Base-by-base conservation (phyloP, 257 asterid genomes). In the Verbascum thapsus region DNA sequence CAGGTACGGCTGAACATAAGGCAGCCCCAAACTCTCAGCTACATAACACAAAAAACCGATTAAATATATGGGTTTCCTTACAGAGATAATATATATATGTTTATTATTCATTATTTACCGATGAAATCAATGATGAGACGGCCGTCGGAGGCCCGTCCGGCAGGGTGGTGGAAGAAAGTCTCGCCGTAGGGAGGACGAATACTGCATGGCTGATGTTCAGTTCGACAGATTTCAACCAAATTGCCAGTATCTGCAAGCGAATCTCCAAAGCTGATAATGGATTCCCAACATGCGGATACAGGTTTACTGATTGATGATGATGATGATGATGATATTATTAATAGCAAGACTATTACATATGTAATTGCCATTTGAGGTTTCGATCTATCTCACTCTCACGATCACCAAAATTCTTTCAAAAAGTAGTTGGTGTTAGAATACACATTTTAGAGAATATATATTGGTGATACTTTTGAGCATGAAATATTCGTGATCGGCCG, bases 221-320 rank as follows among this genome's bases (percentile, higher is more conserved):
- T 0, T 8, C 62, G 35, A 11, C 55, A 8, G 60, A 79, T 75
- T 10, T 34, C 16, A 42, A 74, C 55, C 16, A 9, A 34, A 40
- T 85, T 83, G 11, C 90, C 90, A 35, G 95, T 79, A 40, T 86
- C 90, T 0, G 85, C 79, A 0, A 76, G 76, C 0, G 94, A 85
- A 61, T 85, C 90, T 6, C 88, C 94, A 53, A 85, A 80, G 58
- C 88, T 77, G n/a, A 85, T 49, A 0, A 85, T 86, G 30, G 90
- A 75, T 4, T 71, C 53, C 55, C 5, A 81, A 69, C 87, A 72
- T 10, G 61, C 57, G 8, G 55, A n/a, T n/a, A n/a, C n/a, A n/a
- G n/a, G n/a, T n/a, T n/a, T 10, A 49, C n/a, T n/a, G n/a, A n/a
- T n/a, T n/a, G n/a, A n/a, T n/a, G n/a, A n/a, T n/a, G n/a, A n/a